These are phyloP conservation scores for Pythium sukuiense DNA, from an alignment of 352 stramenopile genomes.

Conservation along the genomic window DNA sequence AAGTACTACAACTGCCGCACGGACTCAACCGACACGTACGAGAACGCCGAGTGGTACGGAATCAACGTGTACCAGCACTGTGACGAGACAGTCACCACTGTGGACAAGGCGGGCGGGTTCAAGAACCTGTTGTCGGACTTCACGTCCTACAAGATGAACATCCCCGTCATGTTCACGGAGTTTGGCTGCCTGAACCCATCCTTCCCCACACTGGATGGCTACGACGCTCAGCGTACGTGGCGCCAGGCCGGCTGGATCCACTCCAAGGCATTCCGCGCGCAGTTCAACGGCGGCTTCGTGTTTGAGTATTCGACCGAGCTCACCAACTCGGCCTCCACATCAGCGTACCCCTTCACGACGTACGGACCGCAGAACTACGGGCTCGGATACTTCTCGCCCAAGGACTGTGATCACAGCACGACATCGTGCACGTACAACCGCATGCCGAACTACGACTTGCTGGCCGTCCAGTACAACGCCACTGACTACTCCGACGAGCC, in stretches of 20 bases:
- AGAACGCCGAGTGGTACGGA: constrained; percentile 87
- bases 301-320: constrained; percentile 87
- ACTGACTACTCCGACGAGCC: constrained; percentile 36
- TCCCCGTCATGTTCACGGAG: constrained; percentile 81
- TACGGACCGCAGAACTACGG: constrained; percentile 85
- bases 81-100: constrained; percentile 37
- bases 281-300: constrained; percentile 70
- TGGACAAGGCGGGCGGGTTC: constrained; percentile 51
- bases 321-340: constrained; percentile 51
- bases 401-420: constrained; percentile 58
- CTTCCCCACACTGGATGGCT: constrained; percentile 58
- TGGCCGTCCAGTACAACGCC: constrained; percentile 56
- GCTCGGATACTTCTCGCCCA: constrained; percentile 80
- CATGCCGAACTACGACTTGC: constrained; percentile 79
- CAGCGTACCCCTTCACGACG: constrained; percentile 67
- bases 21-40: constrained; percentile 58
- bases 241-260: constrained; percentile 61
- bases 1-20: constrained; percentile 89
- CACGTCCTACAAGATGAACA: constrained; percentile 47
- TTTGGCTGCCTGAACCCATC: constrained; percentile 70
- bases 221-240: constrained; percentile 71
- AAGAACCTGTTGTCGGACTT: constrained; percentile 66
- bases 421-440: constrained; percentile 56
- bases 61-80: constrained; percentile 87
- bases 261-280: constrained; percentile 38